A percentile compares a stretch with the other conserved stretches of the same genome.
Conservation (phyloP, 441 rosid species). For the Gossypium schwendimanii region DNA sequence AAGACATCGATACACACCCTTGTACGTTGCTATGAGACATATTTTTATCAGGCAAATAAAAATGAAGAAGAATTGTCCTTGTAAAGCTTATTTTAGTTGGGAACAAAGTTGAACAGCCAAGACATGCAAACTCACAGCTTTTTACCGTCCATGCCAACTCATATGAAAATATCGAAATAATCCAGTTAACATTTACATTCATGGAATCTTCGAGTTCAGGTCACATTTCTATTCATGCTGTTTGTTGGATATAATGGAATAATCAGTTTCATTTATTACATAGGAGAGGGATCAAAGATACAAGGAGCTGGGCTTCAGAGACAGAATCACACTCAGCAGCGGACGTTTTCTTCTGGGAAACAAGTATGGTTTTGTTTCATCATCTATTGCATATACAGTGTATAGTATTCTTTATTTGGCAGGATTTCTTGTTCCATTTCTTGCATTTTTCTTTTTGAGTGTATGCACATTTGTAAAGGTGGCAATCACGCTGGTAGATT, state of each 20-base stretch:
- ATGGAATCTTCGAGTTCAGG: not conserved
- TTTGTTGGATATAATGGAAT: not conserved
- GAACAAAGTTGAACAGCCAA: not conserved
- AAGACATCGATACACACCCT: not conserved
- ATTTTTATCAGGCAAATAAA: constrained; percentile 7
- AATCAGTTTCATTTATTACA: constrained; percentile 11
- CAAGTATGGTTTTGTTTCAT: constrained; percentile 50
- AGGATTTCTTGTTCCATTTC: not conserved
- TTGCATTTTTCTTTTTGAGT: not conserved
- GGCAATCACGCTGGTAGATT: not conserved
- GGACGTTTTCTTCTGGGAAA: constrained; percentile 94
- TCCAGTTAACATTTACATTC: not conserved
- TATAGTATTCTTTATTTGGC: constrained; percentile 6
- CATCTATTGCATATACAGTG: not conserved
- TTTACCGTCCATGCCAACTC: not conserved
- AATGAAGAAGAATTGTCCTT: not conserved
- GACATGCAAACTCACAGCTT: not conserved
- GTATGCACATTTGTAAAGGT: not conserved
- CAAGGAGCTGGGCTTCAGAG: constrained; percentile 96
- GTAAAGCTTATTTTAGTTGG: not conserved
- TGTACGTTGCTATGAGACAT: constrained; percentile 23
- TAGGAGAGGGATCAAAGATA: constrained; percentile 95
- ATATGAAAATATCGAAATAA: not conserved
- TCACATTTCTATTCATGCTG: not conserved
- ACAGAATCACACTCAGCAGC: constrained; percentile 90